Percentiles rank a stretch among this genome's conserved stretches.
These are phyloP conservation scores for Cladosporium sp. DNA, from an alignment of 2,329 filamentous ascomycete genomes.

Conservation along the genomic window DNA sequence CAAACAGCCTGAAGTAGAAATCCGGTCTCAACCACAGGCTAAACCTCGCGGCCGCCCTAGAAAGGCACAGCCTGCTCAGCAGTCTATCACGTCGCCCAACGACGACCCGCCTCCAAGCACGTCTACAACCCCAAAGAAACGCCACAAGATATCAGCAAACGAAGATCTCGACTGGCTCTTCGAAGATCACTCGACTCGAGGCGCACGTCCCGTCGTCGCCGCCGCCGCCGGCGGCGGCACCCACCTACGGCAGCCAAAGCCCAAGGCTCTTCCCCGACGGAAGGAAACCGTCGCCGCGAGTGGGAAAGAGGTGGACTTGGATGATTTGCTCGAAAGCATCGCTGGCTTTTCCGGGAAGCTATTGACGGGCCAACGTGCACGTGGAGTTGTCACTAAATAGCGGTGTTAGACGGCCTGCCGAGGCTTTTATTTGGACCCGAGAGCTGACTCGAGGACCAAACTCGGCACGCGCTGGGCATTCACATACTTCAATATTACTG, in stretches of 20 bases:
- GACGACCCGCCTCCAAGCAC: background rate
- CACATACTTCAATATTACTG: too few relatives aligned
- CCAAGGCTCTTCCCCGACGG: background rate
- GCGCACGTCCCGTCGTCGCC: too few relatives aligned
- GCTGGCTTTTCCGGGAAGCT: constrained; percentile 16
- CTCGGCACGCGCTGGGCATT: too few relatives aligned
- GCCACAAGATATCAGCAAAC: background rate
- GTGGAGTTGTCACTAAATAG: background rate
- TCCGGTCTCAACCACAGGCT: too few relatives aligned
- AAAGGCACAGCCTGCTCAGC: background rate
- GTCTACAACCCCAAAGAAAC: background rate
- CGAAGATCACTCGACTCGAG: background rate
- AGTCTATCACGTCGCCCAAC: background rate
- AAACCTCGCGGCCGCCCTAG: background rate
- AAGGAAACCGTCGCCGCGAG: background rate
- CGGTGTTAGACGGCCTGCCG: too few relatives aligned
- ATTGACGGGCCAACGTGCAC: background rate
- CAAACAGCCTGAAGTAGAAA: too few relatives aligned
- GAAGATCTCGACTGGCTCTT: constrained; percentile 27
- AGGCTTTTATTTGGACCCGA: too few relatives aligned
- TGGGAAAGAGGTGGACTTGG: constrained; percentile 25
- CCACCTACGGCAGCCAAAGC: background rate
- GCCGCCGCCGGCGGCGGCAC: background rate
- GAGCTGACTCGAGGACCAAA: too few relatives aligned
- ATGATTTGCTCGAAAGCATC: constrained; percentile 27